Evolutionary conservation across 106 monocot genomes (phyloP), one percentile per base, ranked within the genome.

Genomic region (Dendrobium huoshanense): DNA sequence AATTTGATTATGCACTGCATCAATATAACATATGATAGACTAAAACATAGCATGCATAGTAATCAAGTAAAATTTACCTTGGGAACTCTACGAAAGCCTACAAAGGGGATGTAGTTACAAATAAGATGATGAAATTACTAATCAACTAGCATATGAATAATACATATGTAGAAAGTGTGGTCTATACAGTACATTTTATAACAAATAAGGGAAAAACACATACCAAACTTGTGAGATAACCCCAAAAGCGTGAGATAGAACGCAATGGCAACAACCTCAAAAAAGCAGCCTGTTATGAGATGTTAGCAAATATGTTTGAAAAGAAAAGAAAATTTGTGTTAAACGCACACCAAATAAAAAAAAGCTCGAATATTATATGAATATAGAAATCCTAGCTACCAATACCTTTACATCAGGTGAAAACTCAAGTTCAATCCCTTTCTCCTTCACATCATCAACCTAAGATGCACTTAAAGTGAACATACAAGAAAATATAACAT

Each of bases 401-500:
- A 77, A 7, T 80, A 98, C 98, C 92, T 98, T 97, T 29, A 77
- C 77, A 85, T 95, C 98, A 27, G 95, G 92, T 56, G 89, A 91
- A 72, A 98, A 95, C 79, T 92, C 92, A 64, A 75, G 89, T 88
- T 98, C 94, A 83, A 95, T 85, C 25, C 94, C 92, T 84, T 87
- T 89, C 56, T 95, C 95, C 80, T 89, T 98, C 91, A 87, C 86
- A 27, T 88, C 89, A 73, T 92, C 90, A 51, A 98, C 87, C 98
- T 98, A 85, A 54, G 27, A 70, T 70, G 29, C 70, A 70, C 70
- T 70, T 37, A 70, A 17, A 70, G 16, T 70, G 13, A 37, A 37
- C 33, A 33, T 22, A 70, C 70, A 37, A 74, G 41, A 43, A 74
- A 31, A 33, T 13, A 70, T 37, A 70, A 70, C 13, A 15, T 16